phyloP scores from a whole-genome alignment of 1,284 basidiomycete genomes.

The Trichosporon coremiiforme region DNA sequence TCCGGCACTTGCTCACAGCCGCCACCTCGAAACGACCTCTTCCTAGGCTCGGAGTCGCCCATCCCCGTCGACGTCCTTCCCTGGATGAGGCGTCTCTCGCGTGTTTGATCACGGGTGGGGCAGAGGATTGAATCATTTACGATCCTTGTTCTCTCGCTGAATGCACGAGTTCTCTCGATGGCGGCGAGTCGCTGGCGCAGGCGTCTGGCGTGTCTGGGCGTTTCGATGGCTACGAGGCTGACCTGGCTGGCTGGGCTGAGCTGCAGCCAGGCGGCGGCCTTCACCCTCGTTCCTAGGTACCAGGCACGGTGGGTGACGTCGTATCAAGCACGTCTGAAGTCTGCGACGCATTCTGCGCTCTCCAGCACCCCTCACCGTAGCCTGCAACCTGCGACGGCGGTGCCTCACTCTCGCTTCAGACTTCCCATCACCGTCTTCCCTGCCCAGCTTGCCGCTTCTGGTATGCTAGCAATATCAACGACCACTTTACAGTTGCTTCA shows the following conservation, averaged over 20 bases:
- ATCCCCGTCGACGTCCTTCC: not conserved
- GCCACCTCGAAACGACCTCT: not conserved
- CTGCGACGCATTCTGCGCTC: not conserved
- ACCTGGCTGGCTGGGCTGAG: not conserved
- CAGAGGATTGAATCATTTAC: not conserved
- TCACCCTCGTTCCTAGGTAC: not conserved
- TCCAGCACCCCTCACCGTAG: not conserved
- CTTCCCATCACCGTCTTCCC: not conserved
- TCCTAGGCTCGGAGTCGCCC: not conserved
- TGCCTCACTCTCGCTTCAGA: not conserved
- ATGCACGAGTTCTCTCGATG: not conserved
- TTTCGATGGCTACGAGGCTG: not conserved
- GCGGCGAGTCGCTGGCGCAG: not conserved
- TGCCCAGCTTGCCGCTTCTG: not conserved
- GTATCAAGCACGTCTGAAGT: conserved; percentile 3
- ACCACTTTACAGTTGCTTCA: not conserved
- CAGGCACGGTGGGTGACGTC: not conserved
- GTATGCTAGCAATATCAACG: not conserved
- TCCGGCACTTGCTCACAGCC: not conserved
- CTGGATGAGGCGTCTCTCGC: not conserved
- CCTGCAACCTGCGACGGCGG: not conserved
- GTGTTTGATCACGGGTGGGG: not conserved
- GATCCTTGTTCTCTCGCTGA: not conserved
- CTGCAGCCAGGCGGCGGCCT: not conserved
- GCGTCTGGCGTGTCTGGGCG: too few species aligned